Base-by-base conservation (phyloP, 768 basidiomycete species). In the Pulveroboletus sp. region DNA sequence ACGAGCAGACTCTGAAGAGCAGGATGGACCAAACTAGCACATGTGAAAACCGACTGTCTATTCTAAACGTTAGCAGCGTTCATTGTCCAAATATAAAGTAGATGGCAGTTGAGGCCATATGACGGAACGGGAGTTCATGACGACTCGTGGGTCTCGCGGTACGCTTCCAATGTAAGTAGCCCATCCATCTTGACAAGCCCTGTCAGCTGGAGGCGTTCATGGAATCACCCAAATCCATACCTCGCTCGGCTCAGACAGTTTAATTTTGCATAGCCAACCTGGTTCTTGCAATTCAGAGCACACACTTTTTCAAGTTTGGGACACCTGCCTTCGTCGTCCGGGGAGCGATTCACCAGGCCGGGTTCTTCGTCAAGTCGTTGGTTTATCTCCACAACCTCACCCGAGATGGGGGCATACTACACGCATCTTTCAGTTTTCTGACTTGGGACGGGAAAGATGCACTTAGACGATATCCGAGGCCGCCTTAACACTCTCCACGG, bases 181-280 rank as follows among this genome's bases (percentile, higher is more conserved):
- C 64, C 63, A 6, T 93, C 81, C 55, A 91, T 66, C 89, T 91
- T 57, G 17, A 21, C 40, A 18, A 33, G 18, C 39, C 11, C 27
- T 8, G n/a, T 58, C 7, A 58, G 24, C 14, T 8, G 9, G 40
- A 21, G 37, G 17, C 13, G 26, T 33, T 8, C 43, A 27, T 8
- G 28, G 43, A 1, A 46, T 36, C 39, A 27, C 5, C 32, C 13
- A 10, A 36, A 36, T 15, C 51, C 76, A 36, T 67, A 93, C 89
- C 79, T 98, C 89, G 2, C 76, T 69, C 6, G 86, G 84, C 50
- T 89, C 70, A 18, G 86, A 79, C 39, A 96, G 68, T 66, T 86
- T 82, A 61, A 99, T 85, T 76, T 90, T 94, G 82, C 87, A 93
- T 40, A 99, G 81, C 95, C 95, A 99, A 49, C 95, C 94, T 97